Conservation (phyloP, 768 basidiomycete species). For the Cyclocybe cylindracea region DNA sequence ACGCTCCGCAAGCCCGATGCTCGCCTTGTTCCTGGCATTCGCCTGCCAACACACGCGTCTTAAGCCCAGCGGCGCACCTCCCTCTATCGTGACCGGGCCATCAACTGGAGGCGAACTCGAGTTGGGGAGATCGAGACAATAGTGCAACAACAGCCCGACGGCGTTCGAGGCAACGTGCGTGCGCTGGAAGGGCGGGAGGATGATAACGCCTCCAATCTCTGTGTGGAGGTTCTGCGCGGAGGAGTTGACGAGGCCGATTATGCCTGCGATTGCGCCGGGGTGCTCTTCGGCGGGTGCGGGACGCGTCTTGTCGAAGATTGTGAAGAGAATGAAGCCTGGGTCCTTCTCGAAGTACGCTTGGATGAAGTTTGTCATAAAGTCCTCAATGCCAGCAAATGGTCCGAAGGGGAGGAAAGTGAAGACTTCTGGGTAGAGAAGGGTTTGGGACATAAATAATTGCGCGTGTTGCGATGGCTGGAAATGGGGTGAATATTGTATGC, state of each 20-base stretch:
- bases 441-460: conserved; percentile 35
- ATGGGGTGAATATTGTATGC: not conserved
- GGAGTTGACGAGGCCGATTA: conserved; percentile 51
- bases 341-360: conserved; percentile 35
- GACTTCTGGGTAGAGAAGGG: conserved; percentile 36
- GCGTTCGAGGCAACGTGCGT: conserved; percentile 64
- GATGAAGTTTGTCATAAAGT: conserved; percentile 36
- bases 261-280: conserved; percentile 46
- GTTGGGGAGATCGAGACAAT: conserved; percentile 39
- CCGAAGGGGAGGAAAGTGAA: conserved; percentile 53
- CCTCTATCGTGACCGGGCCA: conserved; percentile 11
- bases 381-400: conserved; percentile 39
- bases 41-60: conserved; percentile 67
- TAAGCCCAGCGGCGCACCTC: conserved; percentile 46
- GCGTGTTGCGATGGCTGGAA: conserved; percentile 47
- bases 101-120: too few species aligned
- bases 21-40: conserved; percentile 46
- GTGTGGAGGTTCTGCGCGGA: conserved; percentile 39
- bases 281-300: conserved; percentile 5
- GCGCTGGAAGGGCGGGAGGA: conserved; percentile 59
- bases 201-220: conserved; percentile 58
- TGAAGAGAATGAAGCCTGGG: conserved; percentile 43
- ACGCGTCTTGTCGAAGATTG: conserved; percentile 52
- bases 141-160: conserved; percentile 49
- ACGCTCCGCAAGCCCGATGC: conserved; percentile 51